Base-by-base conservation (phyloP, 1,284 basidiomycete species). In the Puccinia horiana region DNA sequence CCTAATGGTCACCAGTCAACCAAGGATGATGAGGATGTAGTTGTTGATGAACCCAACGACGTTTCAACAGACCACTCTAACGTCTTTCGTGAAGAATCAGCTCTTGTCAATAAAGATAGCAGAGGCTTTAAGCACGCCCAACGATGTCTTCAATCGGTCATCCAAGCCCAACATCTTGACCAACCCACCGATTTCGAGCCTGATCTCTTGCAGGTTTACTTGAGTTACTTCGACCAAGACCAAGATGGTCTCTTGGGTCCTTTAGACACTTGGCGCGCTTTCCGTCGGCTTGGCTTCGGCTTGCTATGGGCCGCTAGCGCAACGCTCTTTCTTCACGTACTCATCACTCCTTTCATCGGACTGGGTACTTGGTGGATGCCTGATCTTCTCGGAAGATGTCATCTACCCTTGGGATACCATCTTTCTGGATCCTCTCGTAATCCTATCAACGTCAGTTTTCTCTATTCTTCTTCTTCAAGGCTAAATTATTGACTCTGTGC, bases 281-380 rank as follows among this genome's bases (percentile, higher is more conserved):
- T 65, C 76, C 76, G 58, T 67, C 76, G 42, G 12, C 76, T 77
- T 12, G 76, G 76, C 2, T 77, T 77, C 61, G 63, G 63, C 23
- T 42, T 67, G 29, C 44, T 77, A 12, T 47, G n/a, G 29, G 76
- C 76, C 42, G 42, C 40, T 12, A 37, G 18, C 4, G 58, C 58
- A 12, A 67, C 76, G 18, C 23, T 77, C 16, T 14, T 26, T 23
- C 54, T 77, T 20, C 76, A 77, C 42, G 14, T 26, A 6, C n/a
- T 77, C 14, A 32, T 77, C 42, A 42, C 54, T 37, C 58, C 58
- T 11, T 65, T 77, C 26, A 47, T 65, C 58, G 76, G 76, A 47
- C 16, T 65, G 12, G 61, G 76, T 11, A 32, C 61, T 16, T 76
- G 75, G 75, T 63, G 42, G 49, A 26, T 75, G 26, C 58, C 52